Conservation (phyloP, 371 early-diverging fungal genomes). For the Rhizopus arrhizus region DNA sequence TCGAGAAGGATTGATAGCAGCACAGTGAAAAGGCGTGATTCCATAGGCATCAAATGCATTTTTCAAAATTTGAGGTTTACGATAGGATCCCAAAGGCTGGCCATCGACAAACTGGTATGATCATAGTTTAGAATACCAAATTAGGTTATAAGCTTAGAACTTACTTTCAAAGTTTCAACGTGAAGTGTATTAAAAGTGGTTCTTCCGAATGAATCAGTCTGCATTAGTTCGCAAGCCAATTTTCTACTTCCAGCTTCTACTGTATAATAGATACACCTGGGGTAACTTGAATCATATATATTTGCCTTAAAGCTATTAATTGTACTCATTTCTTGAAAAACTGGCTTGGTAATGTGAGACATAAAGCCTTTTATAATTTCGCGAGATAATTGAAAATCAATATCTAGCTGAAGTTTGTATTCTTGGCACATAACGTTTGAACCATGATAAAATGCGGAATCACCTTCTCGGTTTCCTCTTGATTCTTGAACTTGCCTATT, state of each 20-base stretch:
- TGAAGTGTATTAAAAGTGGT: slow-evolving; percentile 55
- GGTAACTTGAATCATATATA: slow-evolving; percentile 3
- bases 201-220: slow-evolving; percentile 8
- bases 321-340: slow-evolving; percentile 9
- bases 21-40: slow-evolving; percentile 52
- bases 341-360: slow-evolving; percentile 9
- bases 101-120: slow-evolving; percentile 20
- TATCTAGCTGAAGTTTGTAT: neutral
- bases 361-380: slow-evolving; percentile 1
- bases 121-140: neutral
- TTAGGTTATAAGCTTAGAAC: neutral
- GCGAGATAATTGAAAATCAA: slow-evolving; percentile 1
- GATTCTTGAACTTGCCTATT: slow-evolving; percentile 59
- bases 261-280: slow-evolving; percentile 38
- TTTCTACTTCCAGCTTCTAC: slow-evolving; percentile 46
- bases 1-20: slow-evolving; percentile 51
- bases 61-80: slow-evolving; percentile 54
- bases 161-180: slow-evolving; percentile 46
- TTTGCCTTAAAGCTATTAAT: slow-evolving; percentile 2
- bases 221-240: slow-evolving; percentile 38
- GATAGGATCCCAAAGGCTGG: slow-evolving; percentile 37
- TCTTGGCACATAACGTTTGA: neutral
- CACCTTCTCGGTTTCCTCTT: slow-evolving; percentile 66
- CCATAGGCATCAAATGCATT: slow-evolving; percentile 34
- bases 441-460: slow-evolving; percentile 51